Percentiles rank a stretch among this genome's conserved stretches.
Evolutionary conservation across 352 stramenopile genomes (phyloP).

Genomic region (Phytophthora vignae): DNA sequence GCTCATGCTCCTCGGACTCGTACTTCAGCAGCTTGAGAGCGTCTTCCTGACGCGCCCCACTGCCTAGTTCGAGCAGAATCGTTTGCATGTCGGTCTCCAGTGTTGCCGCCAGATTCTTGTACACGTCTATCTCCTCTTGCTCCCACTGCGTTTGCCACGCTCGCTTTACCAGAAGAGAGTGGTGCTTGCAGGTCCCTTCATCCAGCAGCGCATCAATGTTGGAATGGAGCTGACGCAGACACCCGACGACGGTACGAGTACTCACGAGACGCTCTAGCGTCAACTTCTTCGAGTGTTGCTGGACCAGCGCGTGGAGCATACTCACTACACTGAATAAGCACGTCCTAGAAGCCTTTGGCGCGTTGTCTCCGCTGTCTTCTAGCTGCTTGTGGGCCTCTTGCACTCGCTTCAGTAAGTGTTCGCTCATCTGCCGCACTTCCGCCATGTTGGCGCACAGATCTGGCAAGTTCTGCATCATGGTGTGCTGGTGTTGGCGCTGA

Average conservation of each 20-base stretch:
- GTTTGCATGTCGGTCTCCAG: constrained; percentile 1
- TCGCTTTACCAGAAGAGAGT: neutral
- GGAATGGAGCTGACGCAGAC: constrained; percentile 17
- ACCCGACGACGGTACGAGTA: constrained; percentile 10
- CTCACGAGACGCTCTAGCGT: constrained; percentile 23
- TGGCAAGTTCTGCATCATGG: constrained; percentile 2
- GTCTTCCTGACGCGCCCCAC: constrained; percentile 1
- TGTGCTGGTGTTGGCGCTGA: neutral
- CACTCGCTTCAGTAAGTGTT: constrained; percentile 8
- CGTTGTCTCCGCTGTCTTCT: neutral
- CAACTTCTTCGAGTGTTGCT: constrained; percentile 25
- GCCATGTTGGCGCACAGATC: constrained; percentile 4
- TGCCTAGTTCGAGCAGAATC: constrained; percentile 11
- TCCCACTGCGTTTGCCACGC: constrained; percentile 20
- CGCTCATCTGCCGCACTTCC: constrained; percentile 15
- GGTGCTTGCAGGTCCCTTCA: neutral
- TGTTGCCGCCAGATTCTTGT: constrained; percentile 7
- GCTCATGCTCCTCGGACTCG: constrained; percentile 17
- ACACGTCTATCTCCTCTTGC: constrained; percentile 3
- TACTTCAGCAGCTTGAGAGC: constrained; percentile 22
- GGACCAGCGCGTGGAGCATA: constrained; percentile 17
- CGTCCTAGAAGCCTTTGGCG: neutral
- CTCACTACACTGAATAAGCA: neutral
- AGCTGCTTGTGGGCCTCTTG: constrained; percentile 3
- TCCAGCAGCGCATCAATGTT: constrained; percentile 21